A percentile compares a stretch with the other conserved stretches of the same genome.
These are phyloP conservation scores for Aspergillus intermedius DNA, from an alignment of 2,329 filamentous ascomycete species.

Conservation along the genomic window DNA sequence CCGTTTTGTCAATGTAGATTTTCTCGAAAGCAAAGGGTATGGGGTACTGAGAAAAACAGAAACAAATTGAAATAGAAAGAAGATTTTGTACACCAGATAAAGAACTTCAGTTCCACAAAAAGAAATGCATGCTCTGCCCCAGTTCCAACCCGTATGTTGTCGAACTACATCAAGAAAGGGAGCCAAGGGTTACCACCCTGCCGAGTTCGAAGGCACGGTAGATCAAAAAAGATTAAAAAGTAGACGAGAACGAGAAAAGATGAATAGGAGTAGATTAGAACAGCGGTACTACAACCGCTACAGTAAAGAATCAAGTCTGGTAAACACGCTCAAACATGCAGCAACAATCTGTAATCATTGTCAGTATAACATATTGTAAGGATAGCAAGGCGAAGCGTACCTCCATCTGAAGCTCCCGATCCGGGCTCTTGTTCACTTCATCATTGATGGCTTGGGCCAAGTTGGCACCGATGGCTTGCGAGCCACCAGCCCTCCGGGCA, in stretches of 20 bases:
- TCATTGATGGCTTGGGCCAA: slow-evolving; percentile 79
- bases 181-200: slow-evolving; percentile 1
- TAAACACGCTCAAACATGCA: slow-evolving; percentile 95
- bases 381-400: slow-evolving; percentile 43
- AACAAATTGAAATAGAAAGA: slow-evolving; percentile 10
- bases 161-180: slow-evolving; percentile 23
- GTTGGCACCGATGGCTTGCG: slow-evolving; percentile 84
- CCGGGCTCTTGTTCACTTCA: slow-evolving; percentile 78
- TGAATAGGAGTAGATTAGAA: slow-evolving; percentile 4
- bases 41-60: slow-evolving; percentile 1
- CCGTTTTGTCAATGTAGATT: background rate
- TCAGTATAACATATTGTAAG: background rate
- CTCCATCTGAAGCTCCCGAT: slow-evolving; percentile 94
- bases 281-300: slow-evolving; percentile 37
- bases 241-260: slow-evolving; percentile 5
- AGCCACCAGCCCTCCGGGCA: slow-evolving; percentile 67
- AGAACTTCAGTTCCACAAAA: background rate
- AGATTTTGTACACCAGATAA: slow-evolving; percentile 19
- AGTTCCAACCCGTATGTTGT: slow-evolving; percentile 19
- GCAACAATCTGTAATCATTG: slow-evolving; percentile 60
- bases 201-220: background rate
- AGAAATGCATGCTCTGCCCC: slow-evolving; percentile 2
- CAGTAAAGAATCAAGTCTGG: slow-evolving; percentile 89
- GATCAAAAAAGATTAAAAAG: slow-evolving; percentile 3
- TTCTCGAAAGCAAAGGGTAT: background rate